Percentiles rank a stretch among this genome's conserved stretches.
Conservation (phyloP, 2,329 filamentous ascomycete genomes). For the Calonectria fujianensis region DNA sequence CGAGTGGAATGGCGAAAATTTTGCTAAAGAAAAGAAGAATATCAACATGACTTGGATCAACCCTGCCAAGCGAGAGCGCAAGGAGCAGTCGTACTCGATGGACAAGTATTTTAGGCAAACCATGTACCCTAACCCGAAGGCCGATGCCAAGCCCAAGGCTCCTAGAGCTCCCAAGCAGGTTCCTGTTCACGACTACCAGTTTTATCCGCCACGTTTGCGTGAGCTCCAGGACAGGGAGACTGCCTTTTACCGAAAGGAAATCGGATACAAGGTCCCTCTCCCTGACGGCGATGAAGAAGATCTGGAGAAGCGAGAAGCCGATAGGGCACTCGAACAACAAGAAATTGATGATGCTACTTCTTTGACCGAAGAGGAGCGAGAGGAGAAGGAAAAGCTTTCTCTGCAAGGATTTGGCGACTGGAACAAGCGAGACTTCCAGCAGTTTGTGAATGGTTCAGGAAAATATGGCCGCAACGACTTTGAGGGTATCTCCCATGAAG, state of each 20-base stretch:
- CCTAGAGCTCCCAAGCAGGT: slow-evolving; percentile 97
- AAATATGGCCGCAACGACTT: slow-evolving; percentile 93
- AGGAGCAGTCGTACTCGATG: slow-evolving; percentile 98
- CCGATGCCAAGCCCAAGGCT: slow-evolving; percentile 93
- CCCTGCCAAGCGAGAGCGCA: slow-evolving; percentile 97
- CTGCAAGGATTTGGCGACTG: slow-evolving; percentile 92
- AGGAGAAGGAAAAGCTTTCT: slow-evolving; percentile 88
- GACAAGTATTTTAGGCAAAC: slow-evolving; percentile 98
- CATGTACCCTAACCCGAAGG: slow-evolving; percentile 85
- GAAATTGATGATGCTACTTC: slow-evolving; percentile 95
- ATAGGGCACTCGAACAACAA: slow-evolving; percentile 89
- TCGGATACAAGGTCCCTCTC: slow-evolving; percentile 95
- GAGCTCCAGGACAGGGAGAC: slow-evolving; percentile 98
- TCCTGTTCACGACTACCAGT: slow-evolving; percentile 95
- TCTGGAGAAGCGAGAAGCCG: slow-evolving; percentile 88
- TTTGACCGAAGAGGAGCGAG: slow-evolving; percentile 90
- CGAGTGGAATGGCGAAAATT: slow-evolving; percentile 99
- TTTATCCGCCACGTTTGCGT: slow-evolving; percentile 89
- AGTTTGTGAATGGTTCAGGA: slow-evolving; percentile 96
- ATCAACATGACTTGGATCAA: slow-evolving; percentile 98
- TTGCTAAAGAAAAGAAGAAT: slow-evolving; percentile 92
- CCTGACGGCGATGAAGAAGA: slow-evolving; percentile 92
- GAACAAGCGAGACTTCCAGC: slow-evolving; percentile 98
- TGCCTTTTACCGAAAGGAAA: slow-evolving; percentile 95
- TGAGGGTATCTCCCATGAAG: slow-evolving; percentile 88